phyloP scores from a whole-genome alignment of 768 basidiomycete species.

The Pisolithus orientalis region DNA sequence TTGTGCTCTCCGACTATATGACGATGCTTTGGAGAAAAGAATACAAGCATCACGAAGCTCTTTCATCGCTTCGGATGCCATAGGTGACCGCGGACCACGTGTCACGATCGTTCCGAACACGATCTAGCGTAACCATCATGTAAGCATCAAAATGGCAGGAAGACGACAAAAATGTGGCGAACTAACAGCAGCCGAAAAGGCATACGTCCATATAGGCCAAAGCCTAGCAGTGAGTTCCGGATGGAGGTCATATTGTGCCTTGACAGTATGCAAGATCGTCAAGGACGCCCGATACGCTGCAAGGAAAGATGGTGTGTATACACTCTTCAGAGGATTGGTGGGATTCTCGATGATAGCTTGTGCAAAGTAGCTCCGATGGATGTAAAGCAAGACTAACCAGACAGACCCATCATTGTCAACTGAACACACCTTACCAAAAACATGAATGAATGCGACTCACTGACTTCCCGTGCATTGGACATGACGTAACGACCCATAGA shows the following conservation, averaged over 20 bases:
- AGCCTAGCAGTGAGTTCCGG: conserved; percentile 48
- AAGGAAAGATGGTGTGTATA: conserved; percentile 58
- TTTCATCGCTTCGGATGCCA: conserved; percentile 60
- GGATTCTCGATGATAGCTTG: conserved; percentile 67
- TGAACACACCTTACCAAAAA: background rate
- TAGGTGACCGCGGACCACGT: conserved; percentile 59
- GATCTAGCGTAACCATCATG: conserved; percentile 36
- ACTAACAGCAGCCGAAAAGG: conserved; percentile 48
- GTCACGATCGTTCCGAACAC: conserved; percentile 79
- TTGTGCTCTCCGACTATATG: conserved; percentile 52
- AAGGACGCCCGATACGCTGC: conserved; percentile 55
- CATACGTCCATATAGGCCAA: conserved; percentile 60
- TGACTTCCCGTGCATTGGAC: conserved; percentile 30
- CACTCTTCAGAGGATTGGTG: conserved; percentile 56
- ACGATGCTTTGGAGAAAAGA: conserved; percentile 59
- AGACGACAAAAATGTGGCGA: background rate
- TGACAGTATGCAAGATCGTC: conserved; percentile 47
- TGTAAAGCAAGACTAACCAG: conserved; percentile 48
- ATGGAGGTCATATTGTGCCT: conserved; percentile 40
- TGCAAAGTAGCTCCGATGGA: conserved; percentile 65
- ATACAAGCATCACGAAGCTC: conserved; percentile 64
- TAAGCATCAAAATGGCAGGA: background rate
- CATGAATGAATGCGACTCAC: conserved; percentile 20
- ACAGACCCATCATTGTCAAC: background rate
- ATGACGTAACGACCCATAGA: conserved; percentile 36